Evolutionary conservation across 2,329 filamentous ascomycete species (phyloP).

Genomic region (Tolypocladium amazonense): DNA sequence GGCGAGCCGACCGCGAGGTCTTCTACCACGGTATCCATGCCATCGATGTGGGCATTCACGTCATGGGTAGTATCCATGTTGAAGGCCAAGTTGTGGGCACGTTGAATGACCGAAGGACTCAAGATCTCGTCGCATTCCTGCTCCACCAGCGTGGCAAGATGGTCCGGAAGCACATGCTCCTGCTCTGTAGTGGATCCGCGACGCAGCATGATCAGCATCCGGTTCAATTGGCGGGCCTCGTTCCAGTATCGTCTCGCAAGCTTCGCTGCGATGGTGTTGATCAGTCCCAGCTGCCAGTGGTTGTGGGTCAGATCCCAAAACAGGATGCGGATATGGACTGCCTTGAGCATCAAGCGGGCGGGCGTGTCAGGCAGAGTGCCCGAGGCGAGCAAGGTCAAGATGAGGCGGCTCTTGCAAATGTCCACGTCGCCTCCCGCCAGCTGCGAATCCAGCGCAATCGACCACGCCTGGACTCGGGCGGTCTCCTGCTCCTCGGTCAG

Average conservation of each 20-base stretch:
- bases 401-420: constrained; percentile 76
- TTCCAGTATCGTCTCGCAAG: constrained; percentile 73
- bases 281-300: constrained; percentile 51
- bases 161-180: constrained; percentile 56
- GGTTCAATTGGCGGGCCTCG: constrained; percentile 58
- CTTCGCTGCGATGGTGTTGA: constrained; percentile 61
- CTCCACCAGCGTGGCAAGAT: constrained; percentile 66
- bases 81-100: constrained; percentile 83
- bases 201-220: constrained; percentile 30
- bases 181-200: constrained; percentile 32
- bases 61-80: constrained; percentile 66
- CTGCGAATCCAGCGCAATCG: constrained; percentile 86
- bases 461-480: constrained; percentile 83
- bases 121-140: constrained; percentile 76
- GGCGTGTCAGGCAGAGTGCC: constrained; percentile 79
- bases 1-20: constrained; percentile 78
- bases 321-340: constrained; percentile 81
- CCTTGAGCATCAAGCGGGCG: constrained; percentile 77
- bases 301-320: constrained; percentile 66
- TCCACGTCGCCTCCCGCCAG: constrained; percentile 83
- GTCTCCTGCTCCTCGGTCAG: constrained; percentile 76
- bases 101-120: constrained; percentile 65
- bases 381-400: constrained; percentile 79
- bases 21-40: constrained; percentile 75
- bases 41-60: constrained; percentile 50